These are phyloP conservation scores for Pythium dissimile DNA, from an alignment of 352 stramenopile species.

Conservation along the genomic window DNA sequence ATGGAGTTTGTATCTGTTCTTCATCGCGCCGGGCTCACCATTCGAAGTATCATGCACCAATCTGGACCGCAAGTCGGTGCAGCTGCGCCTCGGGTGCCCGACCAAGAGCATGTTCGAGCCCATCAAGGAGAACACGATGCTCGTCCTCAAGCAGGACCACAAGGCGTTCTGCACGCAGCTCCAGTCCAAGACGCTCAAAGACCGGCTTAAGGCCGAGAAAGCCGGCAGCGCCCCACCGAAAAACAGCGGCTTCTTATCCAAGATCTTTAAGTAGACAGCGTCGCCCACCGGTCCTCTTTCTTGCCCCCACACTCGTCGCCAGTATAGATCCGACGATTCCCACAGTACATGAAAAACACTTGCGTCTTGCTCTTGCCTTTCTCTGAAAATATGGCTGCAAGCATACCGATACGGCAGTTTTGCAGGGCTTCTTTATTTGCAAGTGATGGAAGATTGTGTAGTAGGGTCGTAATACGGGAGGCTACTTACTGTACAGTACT, in stretches of 20 bases:
- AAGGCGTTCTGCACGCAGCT: conserved; percentile 73
- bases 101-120: conserved; percentile 82
- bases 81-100: conserved; percentile 73
- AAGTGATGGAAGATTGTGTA: too few relatives aligned
- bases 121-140: conserved; percentile 84
- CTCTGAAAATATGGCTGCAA: too few relatives aligned
- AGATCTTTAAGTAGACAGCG: conserved; percentile 42
- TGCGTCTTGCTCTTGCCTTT: too few relatives aligned
- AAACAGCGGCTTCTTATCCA: conserved; percentile 55
- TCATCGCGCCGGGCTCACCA: conserved; percentile 67
- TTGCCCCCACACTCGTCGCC: too few relatives aligned
- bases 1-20: conserved; percentile 81
- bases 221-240: conserved; percentile 32
- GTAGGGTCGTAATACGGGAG: too few relatives aligned
- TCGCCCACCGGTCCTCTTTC: too few relatives aligned
- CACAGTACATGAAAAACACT: too few relatives aligned
- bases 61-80: conserved; percentile 75
- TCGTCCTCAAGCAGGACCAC: conserved; percentile 82
- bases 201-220: conserved; percentile 69
- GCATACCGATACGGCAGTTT: too few relatives aligned
- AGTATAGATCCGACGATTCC: too few relatives aligned
- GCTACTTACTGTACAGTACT: background rate
- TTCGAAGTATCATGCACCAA: conserved; percentile 84
- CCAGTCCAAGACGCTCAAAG: conserved; percentile 70
- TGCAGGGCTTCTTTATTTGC: too few relatives aligned